These are phyloP conservation scores for Tricholomella constricta DNA, from an alignment of 768 basidiomycete species.

Conservation along the genomic window DNA sequence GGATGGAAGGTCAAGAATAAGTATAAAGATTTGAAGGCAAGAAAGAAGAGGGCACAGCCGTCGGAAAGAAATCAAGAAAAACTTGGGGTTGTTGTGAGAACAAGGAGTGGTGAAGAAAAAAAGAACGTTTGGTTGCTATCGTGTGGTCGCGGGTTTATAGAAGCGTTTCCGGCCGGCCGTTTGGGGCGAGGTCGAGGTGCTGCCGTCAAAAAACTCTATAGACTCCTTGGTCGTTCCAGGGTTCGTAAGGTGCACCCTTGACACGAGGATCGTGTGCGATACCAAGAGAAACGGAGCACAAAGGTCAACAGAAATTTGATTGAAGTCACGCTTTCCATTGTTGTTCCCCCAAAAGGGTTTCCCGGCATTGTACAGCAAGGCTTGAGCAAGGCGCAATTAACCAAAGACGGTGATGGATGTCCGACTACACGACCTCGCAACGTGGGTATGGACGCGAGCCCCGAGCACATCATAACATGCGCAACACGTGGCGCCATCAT, in stretches of 20 bases:
- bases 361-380: background rate
- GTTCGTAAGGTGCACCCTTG: conserved; percentile 1
- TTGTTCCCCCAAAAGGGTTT: conserved; percentile 10
- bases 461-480: too few species aligned
- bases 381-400: background rate
- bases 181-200: conserved; percentile 20
- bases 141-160: conserved; percentile 18
- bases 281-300: conserved; percentile 1
- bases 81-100: conserved; percentile 10
- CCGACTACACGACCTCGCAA: background rate
- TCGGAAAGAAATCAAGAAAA: conserved; percentile 17
- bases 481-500: too few species aligned
- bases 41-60: conserved; percentile 27
- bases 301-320: background rate
- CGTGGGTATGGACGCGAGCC: conserved; percentile 2
- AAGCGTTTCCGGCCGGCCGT: conserved; percentile 26
- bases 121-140: conserved; percentile 12
- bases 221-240: background rate
- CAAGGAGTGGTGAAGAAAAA: conserved; percentile 9
- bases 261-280: conserved; percentile 19
- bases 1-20: conserved; percentile 13
- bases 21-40: conserved; percentile 20
- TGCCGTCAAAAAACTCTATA: background rate
- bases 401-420: background rate
- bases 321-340: conserved; percentile 7